Conservation (phyloP, 2,329 filamentous ascomycete genomes). For the Exophiala xenobiotica region DNA sequence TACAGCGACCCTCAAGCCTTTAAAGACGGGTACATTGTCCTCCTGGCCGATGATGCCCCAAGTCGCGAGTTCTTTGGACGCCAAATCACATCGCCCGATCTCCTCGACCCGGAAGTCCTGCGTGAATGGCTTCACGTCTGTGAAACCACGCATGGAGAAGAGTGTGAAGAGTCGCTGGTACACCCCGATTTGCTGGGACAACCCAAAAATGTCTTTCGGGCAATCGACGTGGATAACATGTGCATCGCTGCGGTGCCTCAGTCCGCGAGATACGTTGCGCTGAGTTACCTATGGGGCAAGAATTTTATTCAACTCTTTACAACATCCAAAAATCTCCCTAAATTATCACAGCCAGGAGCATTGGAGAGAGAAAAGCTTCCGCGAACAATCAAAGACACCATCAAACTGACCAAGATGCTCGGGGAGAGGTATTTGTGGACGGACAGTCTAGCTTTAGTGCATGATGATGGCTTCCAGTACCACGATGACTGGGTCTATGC, state of each 20-base stretch:
- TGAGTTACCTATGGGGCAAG: slow-evolving; percentile 33
- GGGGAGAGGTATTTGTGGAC: slow-evolving; percentile 32
- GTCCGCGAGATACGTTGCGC: slow-evolving; percentile 28
- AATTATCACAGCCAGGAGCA: slow-evolving; percentile 26
- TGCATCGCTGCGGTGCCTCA: slow-evolving; percentile 27
- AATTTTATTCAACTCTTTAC: slow-evolving; percentile 31
- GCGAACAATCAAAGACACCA: slow-evolving; percentile 31
- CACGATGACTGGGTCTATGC: slow-evolving; percentile 33
- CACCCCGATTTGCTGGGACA: slow-evolving; percentile 26
- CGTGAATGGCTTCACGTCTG: slow-evolving; percentile 28
- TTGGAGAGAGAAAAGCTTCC: slow-evolving; percentile 30
- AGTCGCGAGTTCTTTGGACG: slow-evolving; percentile 29
- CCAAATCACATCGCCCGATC: slow-evolving; percentile 26
- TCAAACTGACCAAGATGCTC: slow-evolving; percentile 29
- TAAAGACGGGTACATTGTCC: slow-evolving; percentile 32
- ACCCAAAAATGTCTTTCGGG: slow-evolving; percentile 27
- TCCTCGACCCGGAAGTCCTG: slow-evolving; percentile 26
- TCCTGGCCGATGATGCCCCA: slow-evolving; percentile 30
- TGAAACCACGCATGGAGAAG: slow-evolving; percentile 26
- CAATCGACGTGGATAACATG: slow-evolving; percentile 30
- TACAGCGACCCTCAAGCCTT: slow-evolving; percentile 32
- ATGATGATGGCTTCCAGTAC: slow-evolving; percentile 31
- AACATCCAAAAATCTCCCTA: slow-evolving; percentile 28
- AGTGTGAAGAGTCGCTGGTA: slow-evolving; percentile 31
- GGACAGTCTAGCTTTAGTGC: slow-evolving; percentile 30